Evolutionary conservation across 139 green algal species (phyloP).

Genomic region (Choricystis sp.): DNA sequence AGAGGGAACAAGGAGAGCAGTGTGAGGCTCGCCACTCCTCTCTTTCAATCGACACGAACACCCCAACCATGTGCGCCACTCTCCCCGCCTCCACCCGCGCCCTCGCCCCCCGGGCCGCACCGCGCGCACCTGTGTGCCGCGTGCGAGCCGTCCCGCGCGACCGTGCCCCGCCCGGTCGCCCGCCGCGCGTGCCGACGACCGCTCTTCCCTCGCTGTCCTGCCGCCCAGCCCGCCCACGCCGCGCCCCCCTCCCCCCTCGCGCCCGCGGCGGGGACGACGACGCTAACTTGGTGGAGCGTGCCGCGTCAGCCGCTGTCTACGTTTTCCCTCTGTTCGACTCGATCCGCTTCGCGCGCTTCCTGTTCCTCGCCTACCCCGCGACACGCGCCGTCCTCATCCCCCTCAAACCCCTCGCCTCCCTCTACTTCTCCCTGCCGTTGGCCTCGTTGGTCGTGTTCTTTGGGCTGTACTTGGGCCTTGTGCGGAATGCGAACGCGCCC

Average conservation of each 20-base stretch:
- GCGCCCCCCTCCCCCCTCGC: not conserved
- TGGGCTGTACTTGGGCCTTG: slow-evolving; percentile 28
- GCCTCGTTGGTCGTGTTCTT: slow-evolving; percentile 31
- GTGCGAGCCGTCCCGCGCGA: too few species aligned
- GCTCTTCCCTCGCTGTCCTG: not conserved
- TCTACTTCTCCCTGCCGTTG: slow-evolving; percentile 19
- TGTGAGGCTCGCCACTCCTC: too few species aligned
- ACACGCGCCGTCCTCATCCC: slow-evolving; percentile 20
- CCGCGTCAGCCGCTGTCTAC: slow-evolving; percentile 19
- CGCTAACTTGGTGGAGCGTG: slow-evolving; percentile 16
- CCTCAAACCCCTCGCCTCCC: slow-evolving; percentile 20
- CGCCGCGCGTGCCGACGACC: too few species aligned
- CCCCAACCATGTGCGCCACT: too few species aligned
- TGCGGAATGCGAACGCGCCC: slow-evolving; percentile 16
- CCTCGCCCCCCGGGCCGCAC: too few species aligned
- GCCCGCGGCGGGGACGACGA: not conserved
- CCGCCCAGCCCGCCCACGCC: too few species aligned
- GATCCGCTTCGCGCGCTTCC: slow-evolving; percentile 23
- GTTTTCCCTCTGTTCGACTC: slow-evolving; percentile 33
- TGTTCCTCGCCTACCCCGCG: slow-evolving; percentile 27
- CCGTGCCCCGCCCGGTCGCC: too few species aligned
- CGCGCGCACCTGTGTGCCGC: too few species aligned
- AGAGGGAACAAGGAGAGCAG: too few species aligned
- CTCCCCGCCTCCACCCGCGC: too few species aligned
- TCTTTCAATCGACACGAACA: too few species aligned